These are phyloP conservation scores for Alternaria dauci DNA, from an alignment of 2,329 filamentous ascomycete genomes.

Conservation along the genomic window DNA sequence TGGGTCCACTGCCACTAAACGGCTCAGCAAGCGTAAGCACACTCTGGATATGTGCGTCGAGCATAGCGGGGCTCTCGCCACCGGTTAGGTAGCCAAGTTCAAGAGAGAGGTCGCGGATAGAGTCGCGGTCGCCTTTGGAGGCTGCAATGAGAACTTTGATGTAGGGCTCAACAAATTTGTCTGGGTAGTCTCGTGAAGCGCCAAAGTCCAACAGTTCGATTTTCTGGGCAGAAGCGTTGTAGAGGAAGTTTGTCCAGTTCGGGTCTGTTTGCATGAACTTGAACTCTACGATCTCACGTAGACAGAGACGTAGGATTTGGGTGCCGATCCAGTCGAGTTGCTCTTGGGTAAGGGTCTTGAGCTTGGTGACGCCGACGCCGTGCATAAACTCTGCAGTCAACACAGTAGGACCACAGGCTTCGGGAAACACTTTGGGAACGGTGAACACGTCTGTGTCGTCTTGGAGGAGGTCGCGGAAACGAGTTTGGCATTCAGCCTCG, in stretches of 20 bases:
- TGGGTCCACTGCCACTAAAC: conserved; percentile 76
- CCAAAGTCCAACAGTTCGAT: conserved; percentile 96
- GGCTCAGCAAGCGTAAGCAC: conserved; percentile 92
- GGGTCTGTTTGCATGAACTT: conserved; percentile 99
- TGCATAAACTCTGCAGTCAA: conserved; percentile 93
- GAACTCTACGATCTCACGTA: conserved; percentile 94
- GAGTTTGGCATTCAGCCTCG: conserved; percentile 80
- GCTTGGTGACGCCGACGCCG: conserved; percentile 84
- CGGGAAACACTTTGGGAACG: conserved; percentile 78
- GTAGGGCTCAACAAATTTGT: conserved; percentile 81
- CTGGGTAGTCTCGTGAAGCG: conserved; percentile 84
- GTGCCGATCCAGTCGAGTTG: conserved; percentile 97
- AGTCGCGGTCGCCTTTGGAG: conserved; percentile 70
- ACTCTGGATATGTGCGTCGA: conserved; percentile 87
- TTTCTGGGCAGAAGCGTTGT: conserved; percentile 73
- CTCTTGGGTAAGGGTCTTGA: conserved; percentile 76
- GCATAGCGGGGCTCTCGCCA: conserved; percentile 83
- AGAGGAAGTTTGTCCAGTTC: conserved; percentile 99
- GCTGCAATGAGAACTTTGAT: conserved; percentile 82
- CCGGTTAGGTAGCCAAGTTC: conserved; percentile 91
- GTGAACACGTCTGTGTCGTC: conserved; percentile 77
- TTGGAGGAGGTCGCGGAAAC: conserved; percentile 80
- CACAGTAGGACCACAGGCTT: conserved; percentile 85
- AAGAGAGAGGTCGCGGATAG: conserved; percentile 73
- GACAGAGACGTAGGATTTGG: conserved; percentile 87